Conservation (phyloP, 2,329 filamentous ascomycete species). For the Penicillium sp. region DNA sequence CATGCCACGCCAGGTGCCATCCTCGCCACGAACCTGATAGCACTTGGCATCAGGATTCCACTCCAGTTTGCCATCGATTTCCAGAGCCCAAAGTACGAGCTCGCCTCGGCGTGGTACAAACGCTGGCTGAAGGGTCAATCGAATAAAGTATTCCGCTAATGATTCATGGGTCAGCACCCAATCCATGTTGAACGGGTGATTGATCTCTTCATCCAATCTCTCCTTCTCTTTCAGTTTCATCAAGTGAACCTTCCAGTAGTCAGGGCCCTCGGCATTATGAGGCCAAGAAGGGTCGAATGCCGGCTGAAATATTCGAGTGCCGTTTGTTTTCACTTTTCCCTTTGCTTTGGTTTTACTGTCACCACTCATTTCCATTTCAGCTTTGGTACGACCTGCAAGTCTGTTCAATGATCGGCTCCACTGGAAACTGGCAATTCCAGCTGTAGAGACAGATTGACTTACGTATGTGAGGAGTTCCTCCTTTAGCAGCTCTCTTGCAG, state of each 20-base stretch:
- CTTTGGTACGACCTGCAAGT: slow-evolving; percentile 7
- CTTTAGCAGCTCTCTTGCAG: slow-evolving; percentile 33
- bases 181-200: slow-evolving; percentile 50
- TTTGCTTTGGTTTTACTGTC: too few relatives aligned
- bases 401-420: background rate
- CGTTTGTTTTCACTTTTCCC: background rate
- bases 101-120: slow-evolving; percentile 54
- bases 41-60: slow-evolving; percentile 28
- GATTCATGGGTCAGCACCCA: slow-evolving; percentile 49
- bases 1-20: slow-evolving; percentile 30
- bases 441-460: background rate
- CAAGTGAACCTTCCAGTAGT: slow-evolving; percentile 30
- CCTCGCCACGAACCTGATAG: slow-evolving; percentile 34
- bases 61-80: slow-evolving; percentile 35
- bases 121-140: slow-evolving; percentile 41
- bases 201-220: slow-evolving; percentile 42
- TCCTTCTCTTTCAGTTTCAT: slow-evolving; percentile 43
- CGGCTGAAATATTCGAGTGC: too few relatives aligned
- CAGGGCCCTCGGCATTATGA: slow-evolving; percentile 14
- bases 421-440: background rate
- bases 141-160: slow-evolving; percentile 40
- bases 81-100: slow-evolving; percentile 49
- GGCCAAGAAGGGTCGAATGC: slow-evolving; percentile 3
- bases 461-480: background rate
- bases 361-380: slow-evolving; percentile 10